phyloP scores from a whole-genome alignment of 148 eudicot species.

The Dianthus caryophyllus region DNA sequence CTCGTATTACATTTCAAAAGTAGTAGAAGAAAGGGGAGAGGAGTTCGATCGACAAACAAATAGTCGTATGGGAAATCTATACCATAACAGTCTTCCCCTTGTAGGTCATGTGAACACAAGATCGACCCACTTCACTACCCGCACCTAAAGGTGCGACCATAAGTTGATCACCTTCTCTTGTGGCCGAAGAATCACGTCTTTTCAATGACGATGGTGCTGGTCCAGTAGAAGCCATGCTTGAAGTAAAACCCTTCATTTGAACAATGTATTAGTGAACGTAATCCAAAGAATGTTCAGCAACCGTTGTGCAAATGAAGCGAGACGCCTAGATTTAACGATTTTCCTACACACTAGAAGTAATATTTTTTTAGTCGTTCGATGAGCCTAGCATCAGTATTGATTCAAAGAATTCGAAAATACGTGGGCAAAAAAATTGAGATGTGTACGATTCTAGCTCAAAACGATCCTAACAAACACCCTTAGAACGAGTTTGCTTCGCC shows the following conservation, averaged over 20 bases:
- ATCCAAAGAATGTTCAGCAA: no score
- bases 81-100: conserved; percentile 88
- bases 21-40: neutral
- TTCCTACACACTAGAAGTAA: no score
- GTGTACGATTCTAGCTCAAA: no score
- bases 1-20: no score
- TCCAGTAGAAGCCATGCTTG: conserved; percentile 60
- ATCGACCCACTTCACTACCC: conserved; percentile 91
- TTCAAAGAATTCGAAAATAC: no score
- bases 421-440: no score
- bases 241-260: neutral
- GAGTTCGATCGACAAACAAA: neutral
- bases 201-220: conserved; percentile 49
- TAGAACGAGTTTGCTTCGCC: no score
- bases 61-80: conserved; percentile 16
- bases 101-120: conserved; percentile 77
- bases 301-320: no score
- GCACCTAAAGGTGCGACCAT: conserved; percentile 86
- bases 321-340: no score
- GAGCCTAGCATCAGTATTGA: no score
- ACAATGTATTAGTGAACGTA: neutral
- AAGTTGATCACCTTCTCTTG: conserved; percentile 75
- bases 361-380: no score
- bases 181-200: conserved; percentile 43
- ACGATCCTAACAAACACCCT: no score